Conservation (phyloP, 2,329 filamentous ascomycete genomes). For the Acrocalymma vagum region DNA sequence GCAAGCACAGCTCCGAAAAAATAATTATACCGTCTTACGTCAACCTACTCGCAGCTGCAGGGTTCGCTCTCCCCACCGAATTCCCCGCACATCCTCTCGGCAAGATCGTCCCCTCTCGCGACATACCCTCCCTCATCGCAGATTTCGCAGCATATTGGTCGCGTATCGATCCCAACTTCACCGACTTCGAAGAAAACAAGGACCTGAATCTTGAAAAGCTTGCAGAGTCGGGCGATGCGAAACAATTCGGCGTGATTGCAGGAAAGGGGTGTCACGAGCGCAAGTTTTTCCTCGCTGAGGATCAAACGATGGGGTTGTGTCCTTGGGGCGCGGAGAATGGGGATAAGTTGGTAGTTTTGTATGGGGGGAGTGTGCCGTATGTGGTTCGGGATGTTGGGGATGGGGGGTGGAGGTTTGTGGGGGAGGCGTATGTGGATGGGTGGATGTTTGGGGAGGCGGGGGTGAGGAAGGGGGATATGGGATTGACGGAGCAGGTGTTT, state of each 20-base stretch:
- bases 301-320: conserved; percentile 13
- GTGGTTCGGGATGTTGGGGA: conserved; percentile 3
- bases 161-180: conserved; percentile 2
- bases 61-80: conserved; percentile 14
- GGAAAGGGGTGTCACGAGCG: conserved; percentile 21
- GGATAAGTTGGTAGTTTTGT: conserved; percentile 10
- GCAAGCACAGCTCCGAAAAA: neutral
- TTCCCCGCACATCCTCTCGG: conserved; percentile 17
- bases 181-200: neutral
- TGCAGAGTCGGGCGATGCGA: conserved; percentile 9
- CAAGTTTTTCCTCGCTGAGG: conserved; percentile 10
- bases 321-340: conserved; percentile 5
- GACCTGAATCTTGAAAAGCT: conserved; percentile 1
- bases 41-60: conserved; percentile 15
- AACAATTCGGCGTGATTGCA: conserved; percentile 15
- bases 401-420: conserved; percentile 12
- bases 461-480: neutral
- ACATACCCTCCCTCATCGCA: conserved; percentile 7
- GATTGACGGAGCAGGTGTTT: conserved; percentile 8
- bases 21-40: conserved; percentile 6
- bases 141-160: conserved; percentile 18
- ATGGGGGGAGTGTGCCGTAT: conserved; percentile 20
- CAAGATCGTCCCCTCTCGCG: conserved; percentile 11
- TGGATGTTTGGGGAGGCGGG: conserved; percentile 19
- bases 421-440: conserved; percentile 18